These are phyloP conservation scores for Coemansia aciculifera DNA, from an alignment of 192 early-diverging fungal genomes.

Conservation along the genomic window DNA sequence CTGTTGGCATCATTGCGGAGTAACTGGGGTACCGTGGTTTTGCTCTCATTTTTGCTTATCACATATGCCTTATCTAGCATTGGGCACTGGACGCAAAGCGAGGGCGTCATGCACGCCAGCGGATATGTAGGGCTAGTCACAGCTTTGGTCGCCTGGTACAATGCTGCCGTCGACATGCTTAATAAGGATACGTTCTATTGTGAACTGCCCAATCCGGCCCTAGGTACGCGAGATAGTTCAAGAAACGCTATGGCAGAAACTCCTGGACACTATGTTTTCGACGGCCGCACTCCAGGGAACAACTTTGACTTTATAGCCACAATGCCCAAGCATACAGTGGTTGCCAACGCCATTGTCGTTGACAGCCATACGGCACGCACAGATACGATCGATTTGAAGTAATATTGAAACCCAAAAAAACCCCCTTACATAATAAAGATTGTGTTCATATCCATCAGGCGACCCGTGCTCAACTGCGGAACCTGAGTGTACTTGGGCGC, in stretches of 20 bases:
- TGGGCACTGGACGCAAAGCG: conserved; percentile 51
- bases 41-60: conserved; percentile 51
- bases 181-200: conserved; percentile 58
- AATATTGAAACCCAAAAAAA: neutral
- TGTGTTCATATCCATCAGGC: conserved; percentile 66
- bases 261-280: neutral
- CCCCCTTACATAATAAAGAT: conserved; percentile 62
- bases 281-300: conserved; percentile 31
- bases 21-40: conserved; percentile 47
- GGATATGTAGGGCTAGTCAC: conserved; percentile 56
- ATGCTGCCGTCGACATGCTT: conserved; percentile 57
- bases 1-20: conserved; percentile 52
- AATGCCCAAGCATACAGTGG: conserved; percentile 3
- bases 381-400: neutral
- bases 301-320: conserved; percentile 28
- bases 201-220: conserved; percentile 51
- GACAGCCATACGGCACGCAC: neutral
- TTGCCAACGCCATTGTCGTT: neutral
- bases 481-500: conserved; percentile 66
- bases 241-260: neutral
- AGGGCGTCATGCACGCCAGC: conserved; percentile 34
- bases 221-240: conserved; percentile 8
- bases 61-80: conserved; percentile 50
- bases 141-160: conserved; percentile 56
- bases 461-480: conserved; percentile 77